Percentiles rank a stretch among this genome's conserved stretches.
phyloP scores from a whole-genome alignment of 495 filamentous ascomycete genomes.

The Penicillium longicatenatum region DNA sequence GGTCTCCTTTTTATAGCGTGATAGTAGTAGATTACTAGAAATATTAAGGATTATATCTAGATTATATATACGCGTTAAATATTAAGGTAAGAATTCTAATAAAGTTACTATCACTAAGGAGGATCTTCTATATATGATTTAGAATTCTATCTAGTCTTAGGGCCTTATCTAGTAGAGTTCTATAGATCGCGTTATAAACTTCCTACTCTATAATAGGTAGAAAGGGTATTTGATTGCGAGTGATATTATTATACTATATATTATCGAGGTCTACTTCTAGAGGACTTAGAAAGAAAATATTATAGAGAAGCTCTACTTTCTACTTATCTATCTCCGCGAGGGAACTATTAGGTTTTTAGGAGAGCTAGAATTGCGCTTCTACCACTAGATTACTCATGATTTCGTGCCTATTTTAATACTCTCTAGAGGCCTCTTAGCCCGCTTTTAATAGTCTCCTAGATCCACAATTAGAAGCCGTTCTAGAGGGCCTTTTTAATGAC shows the following conservation, averaged over 20 bases:
- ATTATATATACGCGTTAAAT: background rate
- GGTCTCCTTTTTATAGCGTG: background rate
- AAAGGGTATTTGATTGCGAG: no score
- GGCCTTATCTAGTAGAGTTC: background rate
- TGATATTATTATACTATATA: no score
- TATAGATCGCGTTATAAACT: no score
- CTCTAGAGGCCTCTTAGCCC: background rate
- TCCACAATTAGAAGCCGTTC: background rate
- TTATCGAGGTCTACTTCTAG: no score
- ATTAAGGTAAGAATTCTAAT: background rate
- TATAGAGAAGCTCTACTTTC: background rate
- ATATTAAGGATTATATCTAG: background rate
- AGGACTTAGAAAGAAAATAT: no score
- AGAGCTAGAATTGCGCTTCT: background rate
- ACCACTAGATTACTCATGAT: background rate
- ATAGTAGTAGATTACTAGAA: background rate
- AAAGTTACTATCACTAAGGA: background rate
- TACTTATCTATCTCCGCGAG: background rate
- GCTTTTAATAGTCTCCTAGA: background rate
- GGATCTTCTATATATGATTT: background rate
- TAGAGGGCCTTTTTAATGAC: no score
- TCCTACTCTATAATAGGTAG: no score
- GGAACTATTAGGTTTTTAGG: no score
- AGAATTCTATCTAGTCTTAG: background rate
- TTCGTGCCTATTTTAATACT: background rate